A percentile compares a stretch with the other conserved stretches of the same genome.
These are phyloP conservation scores for Diaporthe ampelina DNA, from an alignment of 2,329 filamentous ascomycete genomes.

Conservation along the genomic window DNA sequence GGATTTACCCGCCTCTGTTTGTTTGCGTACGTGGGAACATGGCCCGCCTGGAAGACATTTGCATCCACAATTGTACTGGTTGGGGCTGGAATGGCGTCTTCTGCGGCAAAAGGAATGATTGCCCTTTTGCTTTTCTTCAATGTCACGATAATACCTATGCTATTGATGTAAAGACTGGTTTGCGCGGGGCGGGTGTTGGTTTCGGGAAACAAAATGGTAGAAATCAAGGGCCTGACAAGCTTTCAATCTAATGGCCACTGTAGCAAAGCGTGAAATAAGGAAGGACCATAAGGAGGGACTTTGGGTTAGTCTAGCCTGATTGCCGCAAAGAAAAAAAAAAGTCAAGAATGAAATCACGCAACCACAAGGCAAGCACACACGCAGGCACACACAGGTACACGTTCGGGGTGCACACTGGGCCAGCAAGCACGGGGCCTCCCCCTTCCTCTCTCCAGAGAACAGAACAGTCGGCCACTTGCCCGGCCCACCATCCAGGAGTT, in stretches of 20 bases:
- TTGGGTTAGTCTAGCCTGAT: background rate
- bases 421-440: conserved; percentile 9
- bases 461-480: conserved; percentile 4
- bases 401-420: conserved; percentile 1
- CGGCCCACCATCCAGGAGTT: conserved; percentile 6
- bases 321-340: background rate
- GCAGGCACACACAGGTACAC: conserved; percentile 2
- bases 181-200: conserved; percentile 17
- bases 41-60: conserved; percentile 6
- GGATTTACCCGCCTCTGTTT: conserved; percentile 4
- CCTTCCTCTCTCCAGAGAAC: conserved; percentile 8
- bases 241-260: conserved; percentile 31
- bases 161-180: conserved; percentile 41
- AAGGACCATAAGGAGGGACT: conserved; percentile 31
- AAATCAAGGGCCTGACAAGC: conserved; percentile 12
- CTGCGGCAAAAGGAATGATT: conserved; percentile 37
- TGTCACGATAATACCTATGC: conserved; percentile 40
- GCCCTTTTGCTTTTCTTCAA: conserved; percentile 34
- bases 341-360: conserved; percentile 15
- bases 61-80: conserved; percentile 29
- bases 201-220: conserved; percentile 8
- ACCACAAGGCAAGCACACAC: background rate
- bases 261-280: conserved; percentile 12
- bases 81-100: conserved; percentile 38
- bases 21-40: conserved; percentile 12